A percentile compares a stretch with the other conserved stretches of the same genome.
Conservation (phyloP, 345 rosid genomes). For the Rhodamnia argentea region DNA sequence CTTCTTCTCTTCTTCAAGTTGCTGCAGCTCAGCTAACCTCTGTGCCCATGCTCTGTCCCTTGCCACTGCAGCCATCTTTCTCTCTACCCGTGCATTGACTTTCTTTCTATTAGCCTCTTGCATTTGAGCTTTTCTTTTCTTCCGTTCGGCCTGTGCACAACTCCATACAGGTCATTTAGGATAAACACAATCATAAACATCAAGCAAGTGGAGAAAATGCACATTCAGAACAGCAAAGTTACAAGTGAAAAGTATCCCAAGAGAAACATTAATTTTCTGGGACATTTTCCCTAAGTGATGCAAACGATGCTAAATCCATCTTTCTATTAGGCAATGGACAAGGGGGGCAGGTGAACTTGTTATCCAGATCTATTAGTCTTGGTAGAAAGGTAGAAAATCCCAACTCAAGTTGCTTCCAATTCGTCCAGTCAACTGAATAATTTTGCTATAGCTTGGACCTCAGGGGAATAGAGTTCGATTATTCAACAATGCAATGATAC, state of each 20-base stretch:
- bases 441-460: not conserved
- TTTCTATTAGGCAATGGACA: not conserved
- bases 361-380: not conserved
- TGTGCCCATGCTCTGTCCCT: constrained; percentile 89
- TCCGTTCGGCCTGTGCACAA: constrained; percentile 63
- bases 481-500: not conserved
- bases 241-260: not conserved
- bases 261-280: not conserved
- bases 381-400: not conserved
- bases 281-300: not conserved
- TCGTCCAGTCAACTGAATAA: not conserved
- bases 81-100: constrained; percentile 29
- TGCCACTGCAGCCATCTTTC: constrained; percentile 66
- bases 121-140: constrained; percentile 78
- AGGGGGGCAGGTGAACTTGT: not conserved
- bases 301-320: not conserved
- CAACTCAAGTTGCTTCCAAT: not conserved
- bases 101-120: constrained; percentile 82
- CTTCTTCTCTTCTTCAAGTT: constrained; percentile 69
- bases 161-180: not conserved
- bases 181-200: not conserved
- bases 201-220: not conserved
- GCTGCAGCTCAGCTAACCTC: constrained; percentile 60
- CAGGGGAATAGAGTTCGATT: not conserved
- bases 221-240: not conserved